phyloP scores from a whole-genome alignment of 805 yeast species.

The Yarrowia bubula region DNA sequence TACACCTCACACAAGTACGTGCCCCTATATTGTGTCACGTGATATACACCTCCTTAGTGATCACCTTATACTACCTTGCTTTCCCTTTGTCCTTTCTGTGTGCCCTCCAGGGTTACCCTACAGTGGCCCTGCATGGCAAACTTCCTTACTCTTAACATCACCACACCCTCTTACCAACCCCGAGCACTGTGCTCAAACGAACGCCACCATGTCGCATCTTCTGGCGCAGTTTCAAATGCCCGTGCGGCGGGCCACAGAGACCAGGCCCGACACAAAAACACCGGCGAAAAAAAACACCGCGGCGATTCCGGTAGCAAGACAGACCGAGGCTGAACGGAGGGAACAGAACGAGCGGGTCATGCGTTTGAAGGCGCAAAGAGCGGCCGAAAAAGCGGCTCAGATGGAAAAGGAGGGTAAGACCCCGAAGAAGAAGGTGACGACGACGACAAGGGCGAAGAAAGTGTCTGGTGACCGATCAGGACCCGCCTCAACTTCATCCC shows the following conservation, averaged over 20 bases:
- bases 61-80: too few relatives aligned
- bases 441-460: not conserved
- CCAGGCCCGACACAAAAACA: not conserved
- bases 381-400: slow-evolving; percentile 29
- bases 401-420: slow-evolving; percentile 33
- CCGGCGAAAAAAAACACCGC: not conserved
- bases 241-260: not conserved
- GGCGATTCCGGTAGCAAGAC: not conserved
- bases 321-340: slow-evolving; percentile 29
- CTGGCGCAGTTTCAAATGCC: slow-evolving; percentile 26
- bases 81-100: too few relatives aligned
- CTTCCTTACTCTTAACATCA: too few relatives aligned
- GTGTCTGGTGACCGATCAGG: not conserved
- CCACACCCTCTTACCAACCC: not conserved
- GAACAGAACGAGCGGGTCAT: slow-evolving; percentile 34
- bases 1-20: too few relatives aligned
- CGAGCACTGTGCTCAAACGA: slow-evolving; percentile 12
- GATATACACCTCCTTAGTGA: too few relatives aligned
- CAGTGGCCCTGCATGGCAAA: too few relatives aligned
- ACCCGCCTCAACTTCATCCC: too few relatives aligned
- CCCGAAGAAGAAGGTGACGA: slow-evolving; percentile 42
- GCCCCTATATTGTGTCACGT: too few relatives aligned
- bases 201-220: slow-evolving; percentile 15
- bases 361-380: slow-evolving; percentile 36
- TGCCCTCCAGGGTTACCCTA: too few relatives aligned